Evolutionary conservation across 345 rosid genomes (phyloP).

Genomic region (Eucalyptus decipiens): DNA sequence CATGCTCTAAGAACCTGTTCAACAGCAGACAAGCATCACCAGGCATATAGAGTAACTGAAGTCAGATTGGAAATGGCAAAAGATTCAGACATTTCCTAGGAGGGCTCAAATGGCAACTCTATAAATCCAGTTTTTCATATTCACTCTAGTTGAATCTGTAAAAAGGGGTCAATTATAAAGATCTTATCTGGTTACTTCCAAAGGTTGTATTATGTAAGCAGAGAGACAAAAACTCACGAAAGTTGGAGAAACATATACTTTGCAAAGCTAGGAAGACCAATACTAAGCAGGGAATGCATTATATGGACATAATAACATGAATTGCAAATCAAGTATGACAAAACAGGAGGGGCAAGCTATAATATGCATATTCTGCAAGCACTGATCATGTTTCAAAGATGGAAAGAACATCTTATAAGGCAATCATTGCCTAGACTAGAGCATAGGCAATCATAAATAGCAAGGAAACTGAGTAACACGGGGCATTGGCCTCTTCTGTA

Average conservation of each 20-base stretch:
- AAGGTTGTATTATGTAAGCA: background rate
- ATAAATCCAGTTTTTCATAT: background rate
- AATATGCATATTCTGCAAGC: background rate
- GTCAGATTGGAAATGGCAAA: background rate
- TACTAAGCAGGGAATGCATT: background rate
- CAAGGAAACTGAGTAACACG: background rate
- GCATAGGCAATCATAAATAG: background rate
- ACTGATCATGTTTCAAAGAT: background rate
- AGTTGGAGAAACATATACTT: background rate
- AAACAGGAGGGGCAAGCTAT: background rate
- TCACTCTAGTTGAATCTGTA: background rate
- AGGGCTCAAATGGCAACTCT: background rate
- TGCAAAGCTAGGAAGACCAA: background rate
- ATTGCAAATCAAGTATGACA: background rate
- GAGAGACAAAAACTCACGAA: background rate
- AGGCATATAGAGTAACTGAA: background rate
- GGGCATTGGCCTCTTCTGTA: background rate
- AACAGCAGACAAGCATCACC: background rate
- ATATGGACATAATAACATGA: background rate
- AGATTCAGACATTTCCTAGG: background rate
- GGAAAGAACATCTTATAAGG: background rate
- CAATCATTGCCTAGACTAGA: background rate
- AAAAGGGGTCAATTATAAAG: background rate
- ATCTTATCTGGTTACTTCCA: background rate
- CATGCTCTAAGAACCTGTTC: constrained; percentile 13